phyloP scores from a whole-genome alignment of 2,329 filamentous ascomycete genomes.

The Aureobasidium lini region DNA sequence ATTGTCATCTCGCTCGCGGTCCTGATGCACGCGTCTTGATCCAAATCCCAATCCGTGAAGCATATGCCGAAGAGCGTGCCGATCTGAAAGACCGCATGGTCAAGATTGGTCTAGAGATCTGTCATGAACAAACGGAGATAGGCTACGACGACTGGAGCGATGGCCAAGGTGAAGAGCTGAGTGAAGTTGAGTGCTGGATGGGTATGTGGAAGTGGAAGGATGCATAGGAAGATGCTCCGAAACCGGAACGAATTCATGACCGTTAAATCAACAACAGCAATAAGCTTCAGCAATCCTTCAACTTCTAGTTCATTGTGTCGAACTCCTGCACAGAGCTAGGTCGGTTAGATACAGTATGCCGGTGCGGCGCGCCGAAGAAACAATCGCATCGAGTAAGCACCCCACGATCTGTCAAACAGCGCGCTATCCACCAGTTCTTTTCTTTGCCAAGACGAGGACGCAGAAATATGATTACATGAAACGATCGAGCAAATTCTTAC shows the following conservation, averaged over 20 bases:
- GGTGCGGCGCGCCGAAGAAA: not conserved
- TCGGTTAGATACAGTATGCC: not conserved
- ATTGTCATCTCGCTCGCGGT: slow-evolving; percentile 54
- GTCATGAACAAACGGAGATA: slow-evolving; percentile 55
- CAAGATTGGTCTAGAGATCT: slow-evolving; percentile 42
- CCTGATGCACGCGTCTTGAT: slow-evolving; percentile 59
- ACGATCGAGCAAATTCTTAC: slow-evolving; percentile 1
- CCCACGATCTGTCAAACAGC: slow-evolving; percentile 1
- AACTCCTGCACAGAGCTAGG: not conserved
- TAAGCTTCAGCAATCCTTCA: not conserved
- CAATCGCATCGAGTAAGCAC: slow-evolving; percentile 11
- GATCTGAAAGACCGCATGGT: slow-evolving; percentile 58
- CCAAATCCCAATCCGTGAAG: slow-evolving; percentile 73
- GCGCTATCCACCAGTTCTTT: not conserved
- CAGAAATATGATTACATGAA: not conserved
- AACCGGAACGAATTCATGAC: not conserved
- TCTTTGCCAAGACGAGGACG: not conserved
- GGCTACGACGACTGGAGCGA: slow-evolving; percentile 69
- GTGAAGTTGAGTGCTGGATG: slow-evolving; percentile 61
- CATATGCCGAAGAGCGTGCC: slow-evolving; percentile 56
- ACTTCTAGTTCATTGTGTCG: not conserved
- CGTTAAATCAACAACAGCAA: not conserved
- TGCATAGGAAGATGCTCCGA: not conserved
- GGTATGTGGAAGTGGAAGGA: slow-evolving; percentile 47
- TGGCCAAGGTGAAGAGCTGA: slow-evolving; percentile 36